phyloP scores from a whole-genome alignment of 2,329 filamentous ascomycete genomes.

The Penicillium sp. region DNA sequence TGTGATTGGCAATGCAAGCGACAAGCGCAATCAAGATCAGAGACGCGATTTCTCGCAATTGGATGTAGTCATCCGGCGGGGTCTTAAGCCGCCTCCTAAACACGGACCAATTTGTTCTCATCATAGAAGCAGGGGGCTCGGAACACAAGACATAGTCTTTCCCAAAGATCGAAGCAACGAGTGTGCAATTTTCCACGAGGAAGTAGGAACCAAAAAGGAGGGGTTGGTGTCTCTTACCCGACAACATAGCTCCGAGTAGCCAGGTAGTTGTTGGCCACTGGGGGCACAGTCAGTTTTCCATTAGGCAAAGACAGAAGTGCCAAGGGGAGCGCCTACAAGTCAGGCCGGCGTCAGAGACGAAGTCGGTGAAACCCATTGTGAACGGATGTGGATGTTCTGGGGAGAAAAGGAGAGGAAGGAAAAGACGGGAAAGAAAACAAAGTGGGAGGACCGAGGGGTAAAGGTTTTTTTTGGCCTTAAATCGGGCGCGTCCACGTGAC shows the following conservation, averaged over 20 bases:
- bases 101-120: conserved; percentile 91
- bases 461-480: conserved; percentile 32
- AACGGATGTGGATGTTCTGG: conserved; percentile 25
- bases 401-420: conserved; percentile 15
- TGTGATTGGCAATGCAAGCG: conserved; percentile 1
- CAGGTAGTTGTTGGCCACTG: conserved; percentile 46
- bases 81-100: conserved; percentile 94
- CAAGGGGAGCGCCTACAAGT: conserved; percentile 49
- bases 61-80: conserved; percentile 74
- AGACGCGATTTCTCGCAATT: conserved; percentile 72
- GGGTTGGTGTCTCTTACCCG: conserved; percentile 59
- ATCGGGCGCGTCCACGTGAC: conserved; percentile 32
- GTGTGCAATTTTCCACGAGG: no score
- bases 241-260: conserved; percentile 73
- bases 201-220: conserved; percentile 7
- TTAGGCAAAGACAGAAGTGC: conserved; percentile 21
- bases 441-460: conserved; percentile 31
- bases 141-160: conserved; percentile 1
- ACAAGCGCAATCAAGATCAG: conserved; percentile 53
- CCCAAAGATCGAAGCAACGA: conserved; percentile 21
- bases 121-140: conserved; percentile 52
- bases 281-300: conserved; percentile 34
- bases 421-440: conserved; percentile 20
- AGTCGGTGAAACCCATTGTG: conserved; percentile 66
- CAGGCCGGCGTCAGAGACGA: conserved; percentile 61